A percentile compares a stretch with the other conserved stretches of the same genome.
These are phyloP conservation scores for Tylopilus intermedius DNA, from an alignment of 768 basidiomycete species.

Conservation along the genomic window DNA sequence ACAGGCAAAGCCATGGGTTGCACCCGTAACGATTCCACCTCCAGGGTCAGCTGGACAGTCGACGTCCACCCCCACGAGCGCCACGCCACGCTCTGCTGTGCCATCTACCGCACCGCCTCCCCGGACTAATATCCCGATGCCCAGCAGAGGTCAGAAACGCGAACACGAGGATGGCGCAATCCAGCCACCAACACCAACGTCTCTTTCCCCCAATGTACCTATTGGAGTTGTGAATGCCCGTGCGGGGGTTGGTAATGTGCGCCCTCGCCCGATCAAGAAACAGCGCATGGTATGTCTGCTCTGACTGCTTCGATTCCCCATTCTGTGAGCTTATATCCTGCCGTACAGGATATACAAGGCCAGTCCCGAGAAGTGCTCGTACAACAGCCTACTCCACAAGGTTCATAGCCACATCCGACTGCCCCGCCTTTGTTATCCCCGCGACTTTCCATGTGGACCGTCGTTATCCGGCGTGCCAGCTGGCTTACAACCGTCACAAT, in stretches of 20 bases:
- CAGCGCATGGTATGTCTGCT: constrained; percentile 58
- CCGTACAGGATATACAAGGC: constrained; percentile 55
- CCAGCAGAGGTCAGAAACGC: constrained; percentile 32
- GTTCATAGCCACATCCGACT: constrained; percentile 36
- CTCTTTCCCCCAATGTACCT: constrained; percentile 22
- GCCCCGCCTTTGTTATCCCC: constrained; percentile 1
- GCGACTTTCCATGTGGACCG: constrained; percentile 6
- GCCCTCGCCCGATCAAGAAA: constrained; percentile 72
- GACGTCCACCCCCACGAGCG: constrained; percentile 31
- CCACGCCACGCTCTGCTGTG: constrained; percentile 28
- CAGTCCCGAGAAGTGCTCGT: constrained; percentile 58
- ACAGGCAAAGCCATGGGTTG: constrained; percentile 27
- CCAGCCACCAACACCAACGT: constrained; percentile 20
- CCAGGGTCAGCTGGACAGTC: constrained; percentile 23
- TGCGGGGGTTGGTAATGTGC: constrained; percentile 51
- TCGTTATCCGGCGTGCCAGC: constrained; percentile 9
- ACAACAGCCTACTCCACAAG: constrained; percentile 72
- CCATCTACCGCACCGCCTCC: constrained; percentile 24
- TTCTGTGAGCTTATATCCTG: constrained; percentile 4
- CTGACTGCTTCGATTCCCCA: background rate
- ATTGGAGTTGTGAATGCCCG: constrained; percentile 44
- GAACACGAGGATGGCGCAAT: constrained; percentile 25
- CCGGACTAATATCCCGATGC: constrained; percentile 11
- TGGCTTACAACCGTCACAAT: constrained; percentile 2
- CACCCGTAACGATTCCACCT: constrained; percentile 32